Percentiles rank a stretch among this genome's conserved stretches.
These are phyloP conservation scores for Lactifluus echinatus DNA, from an alignment of 768 basidiomycete genomes.

Conservation along the genomic window DNA sequence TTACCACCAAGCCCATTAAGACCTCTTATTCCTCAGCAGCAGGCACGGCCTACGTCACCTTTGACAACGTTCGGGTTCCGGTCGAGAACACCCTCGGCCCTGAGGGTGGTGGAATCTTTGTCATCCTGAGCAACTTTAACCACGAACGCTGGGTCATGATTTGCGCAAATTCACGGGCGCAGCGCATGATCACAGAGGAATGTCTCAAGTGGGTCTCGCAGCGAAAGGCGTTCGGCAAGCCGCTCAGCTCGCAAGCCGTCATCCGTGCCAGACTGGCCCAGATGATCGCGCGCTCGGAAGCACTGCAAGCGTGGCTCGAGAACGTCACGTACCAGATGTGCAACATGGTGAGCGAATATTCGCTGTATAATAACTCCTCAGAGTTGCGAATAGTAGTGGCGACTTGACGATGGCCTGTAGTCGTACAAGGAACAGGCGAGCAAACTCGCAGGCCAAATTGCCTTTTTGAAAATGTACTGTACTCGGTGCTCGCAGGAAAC, in stretches of 20 bases:
- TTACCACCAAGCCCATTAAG: constrained; percentile 79
- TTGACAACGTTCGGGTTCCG: constrained; percentile 80
- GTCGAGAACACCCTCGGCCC: constrained; percentile 79
- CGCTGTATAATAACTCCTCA: no score
- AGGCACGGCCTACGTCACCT: constrained; percentile 76
- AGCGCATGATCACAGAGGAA: constrained; percentile 69
- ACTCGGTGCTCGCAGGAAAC: constrained; percentile 72
- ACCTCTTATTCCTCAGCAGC: constrained; percentile 82
- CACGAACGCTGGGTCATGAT: constrained; percentile 94
- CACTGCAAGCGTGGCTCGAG: constrained; percentile 77
- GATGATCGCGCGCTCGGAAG: constrained; percentile 83
- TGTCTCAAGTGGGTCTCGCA: constrained; percentile 72
- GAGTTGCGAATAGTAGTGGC: no score
- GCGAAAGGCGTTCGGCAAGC: constrained; percentile 89
- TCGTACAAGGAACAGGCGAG: constrained; percentile 65
- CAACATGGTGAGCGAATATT: constrained; percentile 50
- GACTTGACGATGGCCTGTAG: constrained; percentile 24
- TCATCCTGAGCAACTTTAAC: constrained; percentile 79
- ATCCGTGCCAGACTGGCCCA: constrained; percentile 81
- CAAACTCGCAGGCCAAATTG: constrained; percentile 75
- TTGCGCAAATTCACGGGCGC: constrained; percentile 53
- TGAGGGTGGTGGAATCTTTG: constrained; percentile 65
- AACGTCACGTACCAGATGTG: constrained; percentile 83
- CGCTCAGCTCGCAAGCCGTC: constrained; percentile 73
- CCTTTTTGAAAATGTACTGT: constrained; percentile 68